These are phyloP conservation scores for Lactifluus subvellereus DNA, from an alignment of 768 basidiomycete species.

Conservation along the genomic window DNA sequence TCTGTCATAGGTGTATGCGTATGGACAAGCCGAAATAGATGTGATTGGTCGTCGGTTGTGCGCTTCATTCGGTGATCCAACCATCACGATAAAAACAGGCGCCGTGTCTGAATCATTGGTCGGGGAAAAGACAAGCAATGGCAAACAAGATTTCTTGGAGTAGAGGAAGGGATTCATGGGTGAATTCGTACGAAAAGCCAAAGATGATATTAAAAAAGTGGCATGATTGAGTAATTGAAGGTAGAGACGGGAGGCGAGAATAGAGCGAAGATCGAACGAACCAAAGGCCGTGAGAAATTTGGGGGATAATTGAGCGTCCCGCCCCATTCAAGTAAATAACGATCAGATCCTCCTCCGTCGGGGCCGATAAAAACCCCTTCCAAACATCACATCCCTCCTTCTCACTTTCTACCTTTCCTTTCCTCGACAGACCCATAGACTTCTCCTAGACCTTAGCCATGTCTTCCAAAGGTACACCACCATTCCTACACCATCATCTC, in stretches of 20 bases:
- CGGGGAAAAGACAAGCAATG: background rate
- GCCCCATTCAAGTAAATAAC: conserved; percentile 1
- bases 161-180: background rate
- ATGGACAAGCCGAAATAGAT: background rate
- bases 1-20: background rate
- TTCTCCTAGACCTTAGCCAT: conserved; percentile 7
- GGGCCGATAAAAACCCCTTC: conserved; percentile 22
- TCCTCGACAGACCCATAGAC: conserved; percentile 6
- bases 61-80: background rate
- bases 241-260: conserved; percentile 4
- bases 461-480: conserved; percentile 23
- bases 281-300: conserved; percentile 22
- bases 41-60: conserved; percentile 1
- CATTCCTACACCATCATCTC: background rate
- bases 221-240: background rate
- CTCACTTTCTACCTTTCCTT: conserved; percentile 1
- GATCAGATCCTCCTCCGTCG: background rate
- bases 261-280: conserved; percentile 10
- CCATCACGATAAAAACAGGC: background rate
- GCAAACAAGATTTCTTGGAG: background rate
- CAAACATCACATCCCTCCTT: background rate
- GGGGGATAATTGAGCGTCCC: conserved; percentile 8
- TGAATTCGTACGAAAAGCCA: no score
- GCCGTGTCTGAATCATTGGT: conserved; percentile 7
- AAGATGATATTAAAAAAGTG: background rate